A percentile compares a stretch with the other conserved stretches of the same genome.
phyloP scores from a whole-genome alignment of 2,329 filamentous ascomycete species.

The Colletotrichum sp. region DNA sequence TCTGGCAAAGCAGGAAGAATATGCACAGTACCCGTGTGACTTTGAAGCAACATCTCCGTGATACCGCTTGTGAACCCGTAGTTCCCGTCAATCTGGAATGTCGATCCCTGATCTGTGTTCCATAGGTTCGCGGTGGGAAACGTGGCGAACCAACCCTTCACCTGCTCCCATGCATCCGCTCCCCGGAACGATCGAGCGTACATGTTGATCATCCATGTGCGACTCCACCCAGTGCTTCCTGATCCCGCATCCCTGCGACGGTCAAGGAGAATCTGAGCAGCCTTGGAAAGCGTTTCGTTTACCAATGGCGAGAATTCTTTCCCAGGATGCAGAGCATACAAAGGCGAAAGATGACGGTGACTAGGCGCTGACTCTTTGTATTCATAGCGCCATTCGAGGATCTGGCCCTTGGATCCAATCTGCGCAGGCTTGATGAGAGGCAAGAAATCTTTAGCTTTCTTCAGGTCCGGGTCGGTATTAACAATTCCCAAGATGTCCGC shows the following conservation, averaged over 20 bases:
- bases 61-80: constrained; percentile 48
- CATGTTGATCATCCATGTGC: neutral
- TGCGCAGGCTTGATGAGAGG: neutral
- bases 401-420: constrained; percentile 3
- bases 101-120: constrained; percentile 27
- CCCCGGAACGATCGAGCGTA: neutral
- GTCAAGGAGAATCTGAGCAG: neutral
- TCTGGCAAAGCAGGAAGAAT: constrained; percentile 23
- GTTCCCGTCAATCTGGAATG: constrained; percentile 55
- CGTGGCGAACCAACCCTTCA: constrained; percentile 36
- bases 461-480: neutral
- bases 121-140: constrained; percentile 45
- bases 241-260: constrained; percentile 6
- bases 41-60: constrained; percentile 48
- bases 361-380: constrained; percentile 46
- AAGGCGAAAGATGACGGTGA: constrained; percentile 54
- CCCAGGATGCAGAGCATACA: constrained; percentile 45
- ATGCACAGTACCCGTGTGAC: constrained; percentile 29
- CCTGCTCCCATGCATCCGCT: constrained; percentile 33
- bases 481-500: neutral
- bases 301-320: constrained; percentile 32
- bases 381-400: constrained; percentile 24
- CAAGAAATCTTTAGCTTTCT: neutral
- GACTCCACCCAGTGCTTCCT: constrained; percentile 18
- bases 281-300: constrained; percentile 30